A percentile compares a stretch with the other conserved stretches of the same genome.
Conservation (phyloP, 495 filamentous ascomycete genomes). For the Schizothecium vesticola region DNA sequence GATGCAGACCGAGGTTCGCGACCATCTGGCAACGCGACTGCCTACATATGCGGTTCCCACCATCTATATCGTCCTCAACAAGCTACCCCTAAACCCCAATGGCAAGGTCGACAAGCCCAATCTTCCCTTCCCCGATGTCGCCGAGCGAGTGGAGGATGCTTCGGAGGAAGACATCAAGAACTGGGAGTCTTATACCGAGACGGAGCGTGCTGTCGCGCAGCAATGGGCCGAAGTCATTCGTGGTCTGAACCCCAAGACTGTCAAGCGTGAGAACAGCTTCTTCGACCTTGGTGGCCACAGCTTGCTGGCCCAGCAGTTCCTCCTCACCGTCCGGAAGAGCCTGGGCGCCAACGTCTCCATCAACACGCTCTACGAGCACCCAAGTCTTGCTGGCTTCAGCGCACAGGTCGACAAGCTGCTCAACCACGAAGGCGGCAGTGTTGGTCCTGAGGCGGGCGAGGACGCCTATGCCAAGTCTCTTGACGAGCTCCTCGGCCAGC, state of each 20-base stretch:
- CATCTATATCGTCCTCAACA: constrained; percentile 71
- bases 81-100: constrained; percentile 87
- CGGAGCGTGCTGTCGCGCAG: constrained; percentile 33
- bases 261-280: constrained; percentile 66
- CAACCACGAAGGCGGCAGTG: constrained; percentile 26
- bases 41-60: constrained; percentile 76
- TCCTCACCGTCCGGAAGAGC: constrained; percentile 60
- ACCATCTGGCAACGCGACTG: constrained; percentile 68
- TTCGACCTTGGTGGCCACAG: constrained; percentile 87
- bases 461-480: constrained; percentile 61
- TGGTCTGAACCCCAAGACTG: constrained; percentile 52
- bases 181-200: constrained; percentile 55
- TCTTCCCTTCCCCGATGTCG: constrained; percentile 83
- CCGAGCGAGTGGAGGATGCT: constrained; percentile 41
- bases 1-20: constrained; percentile 68
- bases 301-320: constrained; percentile 80
- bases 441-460: constrained; percentile 52
- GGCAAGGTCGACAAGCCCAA: constrained; percentile 90
- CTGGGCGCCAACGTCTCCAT: constrained; percentile 65
- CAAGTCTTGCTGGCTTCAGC: constrained; percentile 68
- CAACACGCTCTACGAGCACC: constrained; percentile 67
- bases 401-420: constrained; percentile 64
- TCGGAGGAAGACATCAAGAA: constrained; percentile 64
- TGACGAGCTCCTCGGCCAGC: constrained; percentile 34
- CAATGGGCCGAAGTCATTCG: constrained; percentile 45